Evolutionary conservation across 345 rosid species (phyloP).

Genomic region (Erysimum cheiranthoides): DNA sequence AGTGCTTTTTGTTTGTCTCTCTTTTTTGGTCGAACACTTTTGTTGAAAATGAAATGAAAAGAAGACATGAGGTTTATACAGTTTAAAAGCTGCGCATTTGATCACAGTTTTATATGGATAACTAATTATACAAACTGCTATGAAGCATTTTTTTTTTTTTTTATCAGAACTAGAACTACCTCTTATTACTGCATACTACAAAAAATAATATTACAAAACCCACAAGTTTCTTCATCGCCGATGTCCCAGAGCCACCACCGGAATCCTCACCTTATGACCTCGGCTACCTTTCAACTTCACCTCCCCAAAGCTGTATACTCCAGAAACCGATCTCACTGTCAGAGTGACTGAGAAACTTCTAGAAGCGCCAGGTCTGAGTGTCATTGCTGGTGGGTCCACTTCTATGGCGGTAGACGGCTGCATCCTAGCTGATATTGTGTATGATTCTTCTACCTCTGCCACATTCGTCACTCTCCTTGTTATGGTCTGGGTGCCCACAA

Average conservation of each 20-base stretch:
- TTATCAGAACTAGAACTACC: slow-evolving; percentile 38
- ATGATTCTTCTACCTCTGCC: slow-evolving; percentile 78
- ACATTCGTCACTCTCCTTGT: slow-evolving; percentile 83
- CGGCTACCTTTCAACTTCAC: slow-evolving; percentile 88
- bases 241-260: slow-evolving; percentile 82
- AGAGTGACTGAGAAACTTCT: slow-evolving; percentile 71
- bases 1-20: slow-evolving; percentile 31
- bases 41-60: slow-evolving; percentile 6
- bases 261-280: slow-evolving; percentile 89
- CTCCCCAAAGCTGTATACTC: slow-evolving; percentile 87
- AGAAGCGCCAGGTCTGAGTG: slow-evolving; percentile 71
- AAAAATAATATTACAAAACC: slow-evolving; percentile 65
- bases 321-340: slow-evolving; percentile 67
- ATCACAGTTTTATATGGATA: slow-evolving; percentile 29
- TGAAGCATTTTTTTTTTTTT: slow-evolving; percentile 18
- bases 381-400: slow-evolving; percentile 85
- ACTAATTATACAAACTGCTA: slow-evolving; percentile 42
- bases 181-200: slow-evolving; percentile 70
- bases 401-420: slow-evolving; percentile 83
- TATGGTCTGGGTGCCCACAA: slow-evolving; percentile 66
- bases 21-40: slow-evolving; percentile 16
- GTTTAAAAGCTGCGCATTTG: slow-evolving; percentile 14
- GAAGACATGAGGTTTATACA: slow-evolving; percentile 22
- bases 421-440: slow-evolving; percentile 78
- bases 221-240: slow-evolving; percentile 54